Evolutionary conservation across 345 rosid genomes (phyloP), one percentile per base, ranked within the genome.

Genomic region (Salix suchowensis): DNA sequence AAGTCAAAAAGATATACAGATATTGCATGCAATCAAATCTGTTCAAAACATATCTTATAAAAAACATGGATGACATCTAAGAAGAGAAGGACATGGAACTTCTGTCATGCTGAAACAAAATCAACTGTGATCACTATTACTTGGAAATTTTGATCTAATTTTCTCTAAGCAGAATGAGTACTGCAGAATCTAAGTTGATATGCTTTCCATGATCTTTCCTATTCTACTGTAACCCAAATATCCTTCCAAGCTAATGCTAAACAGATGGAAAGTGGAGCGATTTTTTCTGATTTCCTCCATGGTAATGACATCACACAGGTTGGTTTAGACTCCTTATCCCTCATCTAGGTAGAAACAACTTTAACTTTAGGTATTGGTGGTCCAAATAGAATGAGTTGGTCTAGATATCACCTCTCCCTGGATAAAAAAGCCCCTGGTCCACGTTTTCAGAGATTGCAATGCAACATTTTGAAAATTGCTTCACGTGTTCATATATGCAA

Each of bases 31-130:
- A 70, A 44, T 28, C 37, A 44, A 70, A 46, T 68, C 55, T 42
- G 55, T 26, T 42, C 2, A 32, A 44, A 70, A 1, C 6, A 16
- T 7, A 46, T 44, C 36, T 44, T 70, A 18, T 28, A 12, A 24
- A 13, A 16, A 65, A 74, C 71, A 74, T 60, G 75, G 28, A 64
- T 77, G 75, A 55, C 65, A 62, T 46, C 36, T 67, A 67, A 26
- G 72, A 62, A 34, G 79, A 62, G 70, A 70, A 30, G 46, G 74
- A 62, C 61, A 32, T 28, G 37, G 64, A 69, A 62, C 37, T 60
- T 61, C 46, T 24, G 55, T 54, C 42, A 18, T 54, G 65, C 30
- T 65, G n/a, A 19, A 32, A 19, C 12, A 32, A 16, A 26, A 42
- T 19, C 8, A 5, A 44, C 24, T 48, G 30, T 36, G 64, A 42